These are phyloP conservation scores for Chlorella sp. DNA, from an alignment of 139 green algal species.

Conservation along the genomic window DNA sequence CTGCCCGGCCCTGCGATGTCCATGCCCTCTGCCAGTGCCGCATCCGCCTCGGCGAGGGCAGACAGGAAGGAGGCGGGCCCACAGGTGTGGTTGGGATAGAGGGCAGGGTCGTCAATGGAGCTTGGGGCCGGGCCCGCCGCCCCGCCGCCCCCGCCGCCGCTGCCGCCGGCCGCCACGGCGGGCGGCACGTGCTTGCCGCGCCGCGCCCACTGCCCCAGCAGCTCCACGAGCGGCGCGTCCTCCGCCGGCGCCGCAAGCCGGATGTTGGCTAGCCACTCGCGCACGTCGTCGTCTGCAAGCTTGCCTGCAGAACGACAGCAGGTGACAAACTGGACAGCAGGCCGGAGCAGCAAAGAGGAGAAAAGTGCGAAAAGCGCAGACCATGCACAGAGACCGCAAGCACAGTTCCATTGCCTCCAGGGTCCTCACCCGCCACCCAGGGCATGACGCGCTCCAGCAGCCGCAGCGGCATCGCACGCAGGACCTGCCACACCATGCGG, in stretches of 20 bases:
- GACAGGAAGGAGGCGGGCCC: conserved; percentile 25
- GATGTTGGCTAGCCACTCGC: conserved; percentile 78
- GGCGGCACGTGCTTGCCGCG: conserved; percentile 42
- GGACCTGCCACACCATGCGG: conserved; percentile 83
- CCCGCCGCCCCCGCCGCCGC: not conserved
- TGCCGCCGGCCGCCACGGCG: not conserved
- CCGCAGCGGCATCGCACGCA: conserved; percentile 92
- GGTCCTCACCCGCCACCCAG: conserved; percentile 76
- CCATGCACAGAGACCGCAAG: not conserved
- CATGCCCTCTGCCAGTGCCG: not conserved
- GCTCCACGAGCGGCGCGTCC: conserved; percentile 78
- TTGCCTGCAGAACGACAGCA: conserved; percentile 35
- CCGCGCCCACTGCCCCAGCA: conserved; percentile 83
- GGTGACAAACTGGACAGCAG: not conserved
- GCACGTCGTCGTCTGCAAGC: conserved; percentile 65
- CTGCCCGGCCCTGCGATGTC: not conserved
- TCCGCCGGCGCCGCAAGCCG: conserved; percentile 46
- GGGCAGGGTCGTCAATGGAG: conserved; percentile 38
- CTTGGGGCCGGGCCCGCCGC: not conserved
- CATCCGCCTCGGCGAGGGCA: not conserved
- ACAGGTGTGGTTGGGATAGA: conserved; percentile 51
- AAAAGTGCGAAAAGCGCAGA: not conserved
- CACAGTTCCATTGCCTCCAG: not conserved
- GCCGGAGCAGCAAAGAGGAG: not conserved
- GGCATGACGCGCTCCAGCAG: conserved; percentile 94